Conservation (phyloP, 2,329 filamentous ascomycete genomes). For the Stemphylium lycopersici region DNA sequence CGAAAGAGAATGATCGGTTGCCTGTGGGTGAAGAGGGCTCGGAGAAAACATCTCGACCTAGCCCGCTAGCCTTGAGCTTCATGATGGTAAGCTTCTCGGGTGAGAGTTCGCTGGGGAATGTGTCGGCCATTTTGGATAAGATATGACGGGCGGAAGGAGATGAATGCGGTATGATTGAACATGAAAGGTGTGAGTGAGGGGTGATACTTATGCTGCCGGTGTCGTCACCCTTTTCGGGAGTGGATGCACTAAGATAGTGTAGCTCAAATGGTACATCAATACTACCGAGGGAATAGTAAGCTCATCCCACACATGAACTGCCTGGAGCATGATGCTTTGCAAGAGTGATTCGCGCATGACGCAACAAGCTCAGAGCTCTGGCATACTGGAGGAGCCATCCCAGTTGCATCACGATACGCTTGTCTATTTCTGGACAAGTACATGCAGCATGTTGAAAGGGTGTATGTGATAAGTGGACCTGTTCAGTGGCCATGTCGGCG, state of each 20-base stretch:
- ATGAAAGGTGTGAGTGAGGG: background rate
- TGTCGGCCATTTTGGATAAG: conserved; percentile 7
- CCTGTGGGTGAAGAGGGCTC: conserved; percentile 27
- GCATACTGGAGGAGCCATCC: background rate
- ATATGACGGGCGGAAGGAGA: background rate
- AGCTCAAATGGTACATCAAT: background rate
- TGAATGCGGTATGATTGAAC: background rate
- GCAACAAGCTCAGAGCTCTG: background rate
- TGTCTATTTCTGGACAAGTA: conserved; percentile 6
- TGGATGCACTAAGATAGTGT: background rate
- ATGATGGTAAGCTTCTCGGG: conserved; percentile 32
- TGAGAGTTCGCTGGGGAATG: conserved; percentile 16
- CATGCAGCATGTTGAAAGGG: conserved; percentile 4
- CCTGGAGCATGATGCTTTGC: conserved; percentile 1
- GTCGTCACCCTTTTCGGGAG: background rate
- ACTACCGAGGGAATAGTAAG: background rate
- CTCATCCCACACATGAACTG: background rate
- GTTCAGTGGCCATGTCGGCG: conserved; percentile 7
- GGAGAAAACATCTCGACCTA: conserved; percentile 31
- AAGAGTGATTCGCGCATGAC: conserved; percentile 4
- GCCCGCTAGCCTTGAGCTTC: conserved; percentile 28
- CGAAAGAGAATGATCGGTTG: conserved; percentile 19
- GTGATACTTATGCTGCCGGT: conserved; percentile 13
- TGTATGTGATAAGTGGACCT: background rate
- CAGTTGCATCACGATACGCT: background rate